A percentile compares a stretch with the other conserved stretches of the same genome.
Conservation (phyloP, 169 alveolate species). For the Eimeria falciformis region DNA sequence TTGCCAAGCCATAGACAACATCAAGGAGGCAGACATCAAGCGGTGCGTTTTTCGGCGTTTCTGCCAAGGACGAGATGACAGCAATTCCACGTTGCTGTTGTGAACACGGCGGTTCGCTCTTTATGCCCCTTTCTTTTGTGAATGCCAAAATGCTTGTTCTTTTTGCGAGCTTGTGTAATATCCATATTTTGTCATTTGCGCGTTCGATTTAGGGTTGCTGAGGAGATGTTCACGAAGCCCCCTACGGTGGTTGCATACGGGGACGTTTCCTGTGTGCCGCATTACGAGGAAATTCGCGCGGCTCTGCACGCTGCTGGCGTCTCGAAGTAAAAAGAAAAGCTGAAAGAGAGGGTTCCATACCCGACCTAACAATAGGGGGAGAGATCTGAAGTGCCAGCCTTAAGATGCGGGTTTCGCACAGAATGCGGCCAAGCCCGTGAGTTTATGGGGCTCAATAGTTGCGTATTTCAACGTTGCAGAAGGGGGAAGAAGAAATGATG, state of each 20-base stretch:
- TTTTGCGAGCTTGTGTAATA: neutral
- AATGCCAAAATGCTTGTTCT: neutral
- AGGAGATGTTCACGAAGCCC: conserved; percentile 80
- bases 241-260: conserved; percentile 90
- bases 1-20: conserved; percentile 69
- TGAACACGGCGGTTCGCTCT: too few relatives aligned
- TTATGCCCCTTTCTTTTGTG: neutral
- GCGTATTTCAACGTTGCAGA: too few relatives aligned
- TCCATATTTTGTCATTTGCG: neutral
- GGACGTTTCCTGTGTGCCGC: conserved; percentile 85
- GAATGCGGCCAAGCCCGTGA: too few relatives aligned
- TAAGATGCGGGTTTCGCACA: too few relatives aligned
- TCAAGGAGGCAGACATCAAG: conserved; percentile 49
- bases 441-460: too few relatives aligned
- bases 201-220: conserved; percentile 76
- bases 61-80: too few relatives aligned
- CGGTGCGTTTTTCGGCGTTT: too few relatives aligned
- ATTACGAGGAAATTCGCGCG: conserved; percentile 85
- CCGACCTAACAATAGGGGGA: too few relatives aligned
- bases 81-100: too few relatives aligned
- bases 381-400: too few relatives aligned
- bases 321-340: neutral
- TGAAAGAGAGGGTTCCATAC: neutral
- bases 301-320: conserved; percentile 62
- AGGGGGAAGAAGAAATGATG: too few relatives aligned